Conservation (phyloP, 2,329 filamentous ascomycete genomes). For the Fonsecaea nubica region DNA sequence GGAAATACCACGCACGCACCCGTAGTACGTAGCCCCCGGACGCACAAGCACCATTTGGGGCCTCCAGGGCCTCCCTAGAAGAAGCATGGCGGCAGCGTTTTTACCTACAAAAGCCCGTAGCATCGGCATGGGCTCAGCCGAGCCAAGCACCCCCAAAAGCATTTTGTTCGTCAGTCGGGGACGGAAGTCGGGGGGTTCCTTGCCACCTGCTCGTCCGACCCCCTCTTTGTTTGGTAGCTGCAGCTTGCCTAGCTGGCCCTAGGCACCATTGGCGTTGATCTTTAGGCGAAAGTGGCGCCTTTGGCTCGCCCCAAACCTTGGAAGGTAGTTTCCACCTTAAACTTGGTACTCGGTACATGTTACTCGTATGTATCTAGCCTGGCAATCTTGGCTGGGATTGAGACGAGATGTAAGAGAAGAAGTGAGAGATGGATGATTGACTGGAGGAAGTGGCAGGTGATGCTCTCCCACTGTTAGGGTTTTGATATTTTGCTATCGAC, state of each 20-base stretch:
- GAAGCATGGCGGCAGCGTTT: neutral
- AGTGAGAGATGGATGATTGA: neutral
- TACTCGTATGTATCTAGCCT: neutral
- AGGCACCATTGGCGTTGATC: neutral
- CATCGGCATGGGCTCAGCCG: constrained; percentile 1
- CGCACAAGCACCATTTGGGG: neutral
- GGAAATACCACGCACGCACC: neutral
- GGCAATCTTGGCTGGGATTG: neutral
- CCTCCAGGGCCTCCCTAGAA: neutral
- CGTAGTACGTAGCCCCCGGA: neutral
- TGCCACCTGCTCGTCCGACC: neutral
- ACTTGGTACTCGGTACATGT: neutral
- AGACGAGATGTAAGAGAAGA: neutral
- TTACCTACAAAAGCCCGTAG: neutral
- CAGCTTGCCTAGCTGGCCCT: neutral
- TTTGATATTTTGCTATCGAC: too few species aligned
- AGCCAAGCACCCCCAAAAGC: neutral
- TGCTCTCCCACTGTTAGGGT: too few species aligned
- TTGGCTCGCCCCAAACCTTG: neutral
- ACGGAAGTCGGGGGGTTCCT: constrained; percentile 7
- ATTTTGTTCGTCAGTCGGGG: neutral
- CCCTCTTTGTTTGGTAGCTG: neutral
- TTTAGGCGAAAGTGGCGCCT: neutral
- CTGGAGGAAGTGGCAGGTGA: neutral
- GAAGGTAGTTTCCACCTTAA: neutral